Evolutionary conservation across 352 stramenopile species (phyloP).

Genomic region (Globisporangium carolinianum): DNA sequence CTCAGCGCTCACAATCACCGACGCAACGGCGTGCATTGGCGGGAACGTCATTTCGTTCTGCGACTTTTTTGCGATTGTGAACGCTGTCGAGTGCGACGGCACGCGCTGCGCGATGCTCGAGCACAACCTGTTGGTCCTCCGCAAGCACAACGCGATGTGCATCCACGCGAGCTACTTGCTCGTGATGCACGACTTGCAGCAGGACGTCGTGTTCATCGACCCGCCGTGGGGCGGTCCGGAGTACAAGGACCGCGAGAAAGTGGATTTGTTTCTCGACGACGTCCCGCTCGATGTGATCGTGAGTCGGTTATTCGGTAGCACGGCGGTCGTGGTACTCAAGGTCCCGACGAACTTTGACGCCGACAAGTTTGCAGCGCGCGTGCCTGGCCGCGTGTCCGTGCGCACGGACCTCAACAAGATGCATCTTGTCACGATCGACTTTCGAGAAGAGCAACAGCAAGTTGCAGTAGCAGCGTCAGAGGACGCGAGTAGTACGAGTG

Average conservation of each 20-base stretch:
- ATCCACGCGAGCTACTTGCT: constrained; percentile 59
- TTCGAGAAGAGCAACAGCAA: constrained; percentile 13
- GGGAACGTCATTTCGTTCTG: constrained; percentile 80
- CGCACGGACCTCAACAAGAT: constrained; percentile 75
- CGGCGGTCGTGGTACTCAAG: constrained; percentile 70
- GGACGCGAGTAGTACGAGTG: no score
- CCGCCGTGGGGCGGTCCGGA: constrained; percentile 77
- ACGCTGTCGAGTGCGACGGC: constrained; percentile 62
- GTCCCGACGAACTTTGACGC: constrained; percentile 80
- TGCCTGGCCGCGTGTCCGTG: constrained; percentile 51
- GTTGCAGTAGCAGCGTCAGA: no score
- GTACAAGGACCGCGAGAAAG: constrained; percentile 65
- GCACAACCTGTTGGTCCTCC: constrained; percentile 61
- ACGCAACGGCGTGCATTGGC: constrained; percentile 74
- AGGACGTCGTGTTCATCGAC: constrained; percentile 81
- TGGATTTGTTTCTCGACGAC: constrained; percentile 65
- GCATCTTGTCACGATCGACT: constrained; percentile 66
- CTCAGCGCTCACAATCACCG: constrained; percentile 50
- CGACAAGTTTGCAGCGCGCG: constrained; percentile 52
- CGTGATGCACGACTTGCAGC: constrained; percentile 60
- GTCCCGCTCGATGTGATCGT: constrained; percentile 62
- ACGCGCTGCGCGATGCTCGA: constrained; percentile 64
- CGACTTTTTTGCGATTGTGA: constrained; percentile 67
- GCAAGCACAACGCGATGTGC: constrained; percentile 53
- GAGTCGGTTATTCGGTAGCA: constrained; percentile 27